These are phyloP conservation scores for Draba incana DNA, from an alignment of 345 rosid genomes.

Conservation along the genomic window DNA sequence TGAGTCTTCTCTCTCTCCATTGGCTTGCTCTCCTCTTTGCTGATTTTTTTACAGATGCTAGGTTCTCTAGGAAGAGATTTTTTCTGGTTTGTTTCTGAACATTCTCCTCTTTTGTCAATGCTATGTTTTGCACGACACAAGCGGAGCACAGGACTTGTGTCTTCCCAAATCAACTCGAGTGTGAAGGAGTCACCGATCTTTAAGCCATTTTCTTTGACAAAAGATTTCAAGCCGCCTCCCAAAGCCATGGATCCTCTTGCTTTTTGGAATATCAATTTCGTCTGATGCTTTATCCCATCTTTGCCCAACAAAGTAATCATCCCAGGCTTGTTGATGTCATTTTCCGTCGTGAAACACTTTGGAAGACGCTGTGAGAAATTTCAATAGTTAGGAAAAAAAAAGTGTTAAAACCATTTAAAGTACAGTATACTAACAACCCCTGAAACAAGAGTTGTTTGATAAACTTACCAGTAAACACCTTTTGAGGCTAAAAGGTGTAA, in stretches of 20 bases:
- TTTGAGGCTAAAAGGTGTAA: not conserved
- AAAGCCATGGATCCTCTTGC: not conserved
- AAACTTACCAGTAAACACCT: not conserved
- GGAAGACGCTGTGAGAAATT: not conserved
- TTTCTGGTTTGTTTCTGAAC: conserved; percentile 2
- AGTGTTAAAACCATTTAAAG: not conserved
- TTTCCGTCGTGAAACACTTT: not conserved
- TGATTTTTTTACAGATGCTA: not conserved
- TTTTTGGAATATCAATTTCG: not conserved
- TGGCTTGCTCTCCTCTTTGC: not conserved
- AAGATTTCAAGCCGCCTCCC: conserved; percentile 18
- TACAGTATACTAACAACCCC: not conserved
- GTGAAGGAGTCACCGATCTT: conserved; percentile 17
- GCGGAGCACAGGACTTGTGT: conserved; percentile 10
- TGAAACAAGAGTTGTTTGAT: not conserved
- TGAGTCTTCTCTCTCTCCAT: not conserved
- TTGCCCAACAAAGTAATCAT: conserved; percentile 1
- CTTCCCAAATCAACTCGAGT: conserved; percentile 23
- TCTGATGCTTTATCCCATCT: not conserved
- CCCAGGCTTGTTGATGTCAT: conserved; percentile 20
- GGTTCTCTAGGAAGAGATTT: not conserved
- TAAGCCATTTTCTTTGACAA: conserved; percentile 28
- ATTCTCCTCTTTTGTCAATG: too few species aligned
- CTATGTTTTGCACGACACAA: not conserved
- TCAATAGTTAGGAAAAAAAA: too few species aligned